A percentile compares a stretch with the other conserved stretches of the same genome.
Conservation (phyloP, 768 basidiomycete species). For the Hypsizygus marmoreus region DNA sequence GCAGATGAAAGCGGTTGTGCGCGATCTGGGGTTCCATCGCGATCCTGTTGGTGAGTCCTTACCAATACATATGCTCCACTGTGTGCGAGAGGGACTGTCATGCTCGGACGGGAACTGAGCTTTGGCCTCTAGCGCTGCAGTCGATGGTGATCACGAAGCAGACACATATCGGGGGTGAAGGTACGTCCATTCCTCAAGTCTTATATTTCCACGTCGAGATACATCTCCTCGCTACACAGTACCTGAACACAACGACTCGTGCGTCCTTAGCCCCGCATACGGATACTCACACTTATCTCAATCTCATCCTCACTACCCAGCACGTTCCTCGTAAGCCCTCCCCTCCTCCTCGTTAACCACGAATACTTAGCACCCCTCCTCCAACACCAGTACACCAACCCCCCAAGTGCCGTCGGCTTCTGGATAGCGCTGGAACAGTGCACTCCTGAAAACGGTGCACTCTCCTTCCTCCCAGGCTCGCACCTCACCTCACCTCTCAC, state of each 20-base stretch:
- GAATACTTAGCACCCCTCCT: slow-evolving; percentile 2
- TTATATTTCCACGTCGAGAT: neutral
- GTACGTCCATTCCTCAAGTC: slow-evolving; percentile 38
- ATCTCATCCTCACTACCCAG: slow-evolving; percentile 33
- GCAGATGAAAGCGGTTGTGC: slow-evolving; percentile 65
- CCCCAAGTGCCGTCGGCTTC: slow-evolving; percentile 90
- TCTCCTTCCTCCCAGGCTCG: slow-evolving; percentile 89
- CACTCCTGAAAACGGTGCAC: slow-evolving; percentile 78
- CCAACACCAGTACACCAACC: slow-evolving; percentile 78
- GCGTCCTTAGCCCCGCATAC: slow-evolving; percentile 30
- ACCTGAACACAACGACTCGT: slow-evolving; percentile 93
- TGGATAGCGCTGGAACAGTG: slow-evolving; percentile 96
- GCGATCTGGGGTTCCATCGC: slow-evolving; percentile 78
- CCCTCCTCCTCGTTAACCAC: neutral
- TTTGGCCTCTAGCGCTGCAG: slow-evolving; percentile 64
- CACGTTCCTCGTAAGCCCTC: slow-evolving; percentile 65
- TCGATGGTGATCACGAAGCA: slow-evolving; percentile 98
- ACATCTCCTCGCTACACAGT: slow-evolving; percentile 45
- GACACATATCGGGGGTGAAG: slow-evolving; percentile 89
- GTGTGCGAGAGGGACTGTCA: too few relatives aligned
- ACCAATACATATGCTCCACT: too few relatives aligned
- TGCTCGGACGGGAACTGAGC: neutral
- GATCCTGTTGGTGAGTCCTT: slow-evolving; percentile 73
- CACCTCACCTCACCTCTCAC: slow-evolving; percentile 74
- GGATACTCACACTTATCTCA: slow-evolving; percentile 3